A percentile compares a stretch with the other conserved stretches of the same genome.
Evolutionary conservation across 208 protist species (phyloP).

Genomic region (Crithidia fasciculata): DNA sequence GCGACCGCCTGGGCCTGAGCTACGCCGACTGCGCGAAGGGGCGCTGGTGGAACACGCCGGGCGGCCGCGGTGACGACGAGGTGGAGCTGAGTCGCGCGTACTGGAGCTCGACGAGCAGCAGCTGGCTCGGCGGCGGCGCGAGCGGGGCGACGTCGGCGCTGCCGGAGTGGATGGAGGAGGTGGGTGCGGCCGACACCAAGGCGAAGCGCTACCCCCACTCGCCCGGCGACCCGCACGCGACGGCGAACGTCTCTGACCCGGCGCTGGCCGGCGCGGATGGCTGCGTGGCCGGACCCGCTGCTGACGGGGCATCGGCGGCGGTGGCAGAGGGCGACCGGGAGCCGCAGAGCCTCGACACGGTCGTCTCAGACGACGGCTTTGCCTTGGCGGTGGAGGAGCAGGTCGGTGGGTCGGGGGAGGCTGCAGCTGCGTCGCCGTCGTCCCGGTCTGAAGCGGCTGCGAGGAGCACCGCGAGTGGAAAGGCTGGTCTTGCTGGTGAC

Average conservation of each 20-base stretch:
- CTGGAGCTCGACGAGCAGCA: conserved; percentile 52
- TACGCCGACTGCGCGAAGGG: conserved; percentile 39
- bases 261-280: conserved; percentile 13
- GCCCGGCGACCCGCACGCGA: background rate
- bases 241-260: background rate
- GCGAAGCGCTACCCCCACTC: background rate
- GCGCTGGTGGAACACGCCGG: conserved; percentile 56
- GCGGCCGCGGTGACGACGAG: conserved; percentile 68
- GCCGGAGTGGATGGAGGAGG: conserved; percentile 33
- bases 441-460: too few relatives aligned
- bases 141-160: conserved; percentile 15
- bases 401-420: background rate
- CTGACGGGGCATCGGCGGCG: background rate
- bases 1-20: conserved; percentile 18
- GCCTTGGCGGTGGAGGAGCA: conserved; percentile 17
- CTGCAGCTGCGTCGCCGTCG: too few relatives aligned
- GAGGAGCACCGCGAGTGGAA: background rate
- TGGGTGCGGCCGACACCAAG: conserved; percentile 1
- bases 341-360: conserved; percentile 13
- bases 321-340: conserved; percentile 3
- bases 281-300: conserved; percentile 1
- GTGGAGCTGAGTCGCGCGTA: conserved; percentile 84
- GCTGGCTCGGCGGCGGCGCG: conserved; percentile 67
- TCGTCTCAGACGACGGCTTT: conserved; percentile 44
- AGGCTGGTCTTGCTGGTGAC: background rate